Base-by-base conservation (phyloP, 192 early-diverging fungal genomes). In the Kickxella alabastrina region DNA sequence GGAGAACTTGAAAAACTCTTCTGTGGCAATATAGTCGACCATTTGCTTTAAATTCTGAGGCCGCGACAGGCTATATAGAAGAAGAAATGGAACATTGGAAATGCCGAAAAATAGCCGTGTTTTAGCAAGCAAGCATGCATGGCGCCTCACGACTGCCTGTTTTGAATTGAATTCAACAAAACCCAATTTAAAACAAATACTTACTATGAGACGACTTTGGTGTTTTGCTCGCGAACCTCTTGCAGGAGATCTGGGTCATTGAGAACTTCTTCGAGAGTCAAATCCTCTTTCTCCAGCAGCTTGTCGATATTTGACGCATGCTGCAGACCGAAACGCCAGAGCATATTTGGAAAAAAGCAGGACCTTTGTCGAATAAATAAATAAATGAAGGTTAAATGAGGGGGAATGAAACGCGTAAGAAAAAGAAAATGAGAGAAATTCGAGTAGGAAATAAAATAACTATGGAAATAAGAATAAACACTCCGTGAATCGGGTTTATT, bases 261-360 rank as follows among this genome's bases (percentile, higher is more conserved):
- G 35, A 99, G 78, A 18, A 97, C 68, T 56, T 97, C 94, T 38
- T 93, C 90, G 26, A 97, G 79, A 14, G 89, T 89, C 46, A 92
- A 64, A 61, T 90, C 90, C 48, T 90, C 90, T 54, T 90, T 90
- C 35, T 96, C 93, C 28, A 99, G 83, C 60, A 97, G 77, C 56
- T 84, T 85, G 79, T 93, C 92, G 46, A 99, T 87, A 50, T 87
- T 87, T 35, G 94, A 95, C 43, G 89, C 81, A 63, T 87, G 84
- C 65, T 92, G 87, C 60, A 92, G 88, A 10, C 95, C 94, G 61
- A 97, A 95, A 37, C 92, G 85, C 90, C 90, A 93, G 71, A 91
- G 90, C 91, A 93, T 93, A 26, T 4, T 71, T 42, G 41, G n/a
- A n/a, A n/a, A n/a, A n/a, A n/a, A n/a, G n/a, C n/a, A n/a, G n/a